Evolutionary conservation across 352 stramenopile genomes (phyloP), one percentile per base, ranked within the genome.

Genomic region (Pythium utonaiense): DNA sequence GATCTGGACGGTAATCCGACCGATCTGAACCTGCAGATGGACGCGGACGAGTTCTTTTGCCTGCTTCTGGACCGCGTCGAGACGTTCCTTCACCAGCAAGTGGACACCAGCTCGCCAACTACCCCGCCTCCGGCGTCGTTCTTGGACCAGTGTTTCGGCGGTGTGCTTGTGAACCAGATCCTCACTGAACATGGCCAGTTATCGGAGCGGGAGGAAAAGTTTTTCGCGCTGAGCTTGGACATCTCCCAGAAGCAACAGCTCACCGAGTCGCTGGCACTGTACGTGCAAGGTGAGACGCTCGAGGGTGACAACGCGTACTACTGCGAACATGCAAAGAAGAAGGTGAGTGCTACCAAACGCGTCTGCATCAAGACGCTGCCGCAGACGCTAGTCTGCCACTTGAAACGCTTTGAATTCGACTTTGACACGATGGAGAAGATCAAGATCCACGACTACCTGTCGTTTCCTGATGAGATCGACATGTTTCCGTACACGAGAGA

Each of bases 321-420:
- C 28, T 93, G 85, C 45, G 83, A 94, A 41, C 59, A 82, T 0
- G 60, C 64, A 13, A 71, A 89, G 53, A 71, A 69, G 17, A 94
- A 94, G 71, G 80, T 94, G 25, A 77, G 74, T 9, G 83, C 86
- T 6, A 93, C 77, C 8, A 96, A 94, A 60, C 83, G 88, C 6
- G 81, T 93, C 22, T 93, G 81, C 48, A 80, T 96, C 51, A 91
- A 94, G 53, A 83, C 54, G 22, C 65, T 92, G 2, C 88, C 88
- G 0, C 63, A 74, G n/a, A 91, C 78, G 21, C 74, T 96, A 24
- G 81, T 96, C 24, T 86, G 88, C 42, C 82, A 94, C 42, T 63
- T 96, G 16, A 95, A 95, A 63, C 80, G 89, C 16, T 96, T 96
- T 47, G 88, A 94, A 38, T 96, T 97, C 36, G 88, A 97, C 61